These are phyloP conservation scores for Sarcodon sp. DNA, from an alignment of 768 basidiomycete species.

Conservation along the genomic window DNA sequence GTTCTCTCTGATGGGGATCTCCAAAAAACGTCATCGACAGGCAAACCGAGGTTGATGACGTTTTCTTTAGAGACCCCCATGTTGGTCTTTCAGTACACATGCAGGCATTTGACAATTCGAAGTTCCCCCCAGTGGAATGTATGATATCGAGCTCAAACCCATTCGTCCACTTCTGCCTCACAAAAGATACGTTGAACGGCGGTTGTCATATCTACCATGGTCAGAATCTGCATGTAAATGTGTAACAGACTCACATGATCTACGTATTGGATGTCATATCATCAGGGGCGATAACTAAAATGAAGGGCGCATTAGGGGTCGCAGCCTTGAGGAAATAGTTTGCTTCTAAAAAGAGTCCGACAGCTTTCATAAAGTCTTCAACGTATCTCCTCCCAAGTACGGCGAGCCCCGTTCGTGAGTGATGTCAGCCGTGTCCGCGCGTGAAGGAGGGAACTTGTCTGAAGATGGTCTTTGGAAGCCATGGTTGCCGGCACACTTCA, in stretches of 20 bases:
- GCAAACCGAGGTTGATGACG: background rate
- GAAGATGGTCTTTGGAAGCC: constrained; percentile 21
- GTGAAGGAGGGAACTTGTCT: constrained; percentile 23
- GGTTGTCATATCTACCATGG: constrained; percentile 38
- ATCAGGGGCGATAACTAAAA: constrained; percentile 21
- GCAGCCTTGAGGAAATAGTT: constrained; percentile 38
- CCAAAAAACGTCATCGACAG: too few relatives aligned
- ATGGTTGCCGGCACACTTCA: too few relatives aligned
- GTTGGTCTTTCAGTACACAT: constrained; percentile 31
- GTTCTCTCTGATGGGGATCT: constrained; percentile 9
- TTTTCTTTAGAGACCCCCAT: constrained; percentile 24
- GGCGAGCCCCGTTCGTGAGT: constrained; percentile 29
- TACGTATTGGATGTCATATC: constrained; percentile 31
- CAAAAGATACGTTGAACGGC: constrained; percentile 27
- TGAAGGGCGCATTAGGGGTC: constrained; percentile 31
- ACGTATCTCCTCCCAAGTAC: constrained; percentile 29
- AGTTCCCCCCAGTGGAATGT: constrained; percentile 39
- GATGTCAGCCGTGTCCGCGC: constrained; percentile 25
- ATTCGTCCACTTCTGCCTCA: constrained; percentile 27
- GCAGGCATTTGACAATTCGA: constrained; percentile 24
- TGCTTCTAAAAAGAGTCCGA: constrained; percentile 33
- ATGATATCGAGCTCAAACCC: constrained; percentile 37
- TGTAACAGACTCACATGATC: constrained; percentile 25
- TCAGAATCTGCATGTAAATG: too few relatives aligned
- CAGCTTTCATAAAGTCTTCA: constrained; percentile 28